Evolutionary conservation across 768 basidiomycete genomes (phyloP).

Genomic region (Cubamyces lactineus): DNA sequence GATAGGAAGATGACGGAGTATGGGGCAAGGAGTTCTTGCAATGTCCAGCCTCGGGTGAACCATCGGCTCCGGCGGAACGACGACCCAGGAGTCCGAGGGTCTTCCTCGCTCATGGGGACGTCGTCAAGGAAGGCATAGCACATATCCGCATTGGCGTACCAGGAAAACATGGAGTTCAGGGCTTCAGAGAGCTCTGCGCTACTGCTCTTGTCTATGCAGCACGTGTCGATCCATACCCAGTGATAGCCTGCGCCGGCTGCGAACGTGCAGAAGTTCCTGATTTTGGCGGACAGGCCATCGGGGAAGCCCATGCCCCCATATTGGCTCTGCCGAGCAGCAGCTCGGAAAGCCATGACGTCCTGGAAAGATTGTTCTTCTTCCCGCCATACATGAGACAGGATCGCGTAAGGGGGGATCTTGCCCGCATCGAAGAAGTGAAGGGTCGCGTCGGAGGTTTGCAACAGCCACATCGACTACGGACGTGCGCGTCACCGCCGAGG

Average conservation of each 20-base stretch:
- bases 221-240: conserved; percentile 20
- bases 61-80: conserved; percentile 6
- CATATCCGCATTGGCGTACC: conserved; percentile 13
- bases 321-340: background rate
- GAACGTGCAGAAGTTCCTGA: conserved; percentile 6
- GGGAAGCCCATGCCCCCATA: background rate
- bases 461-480: conserved; percentile 7
- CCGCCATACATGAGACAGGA: conserved; percentile 17
- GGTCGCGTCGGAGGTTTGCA: background rate
- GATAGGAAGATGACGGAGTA: conserved; percentile 11
- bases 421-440: background rate
- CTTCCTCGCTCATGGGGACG: conserved; percentile 3
- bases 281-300: conserved; percentile 1
- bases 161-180: conserved; percentile 16
- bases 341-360: conserved; percentile 2
- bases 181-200: conserved; percentile 20
- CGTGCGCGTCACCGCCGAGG: background rate
- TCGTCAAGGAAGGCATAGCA: conserved; percentile 18
- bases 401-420: conserved; percentile 1
- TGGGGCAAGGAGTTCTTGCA: conserved; percentile 17
- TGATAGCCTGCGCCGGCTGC: background rate
- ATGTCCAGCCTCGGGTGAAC: conserved; percentile 15
- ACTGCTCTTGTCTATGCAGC: conserved; percentile 22
- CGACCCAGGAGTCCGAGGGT: background rate
- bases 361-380: conserved; percentile 16